These are phyloP conservation scores for Chenopodium formosanum DNA, from an alignment of 148 eudicot genomes.

Conservation along the genomic window DNA sequence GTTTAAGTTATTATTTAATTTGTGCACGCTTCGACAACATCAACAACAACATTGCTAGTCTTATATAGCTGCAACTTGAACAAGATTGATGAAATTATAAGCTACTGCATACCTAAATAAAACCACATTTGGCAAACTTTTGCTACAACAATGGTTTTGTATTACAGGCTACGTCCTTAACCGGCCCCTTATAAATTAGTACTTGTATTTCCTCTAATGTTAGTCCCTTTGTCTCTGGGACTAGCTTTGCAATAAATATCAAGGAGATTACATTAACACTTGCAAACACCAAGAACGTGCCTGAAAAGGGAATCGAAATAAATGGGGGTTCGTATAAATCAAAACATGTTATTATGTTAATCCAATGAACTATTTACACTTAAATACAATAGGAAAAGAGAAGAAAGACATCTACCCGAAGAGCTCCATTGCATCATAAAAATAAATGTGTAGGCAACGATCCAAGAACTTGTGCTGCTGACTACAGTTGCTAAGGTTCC, in stretches of 20 bases:
- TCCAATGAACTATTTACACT: not conserved
- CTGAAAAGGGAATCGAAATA: conserved; percentile 14
- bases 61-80: not conserved
- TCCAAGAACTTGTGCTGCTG: conserved; percentile 23
- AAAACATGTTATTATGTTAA: not conserved
- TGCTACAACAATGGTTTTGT: not conserved
- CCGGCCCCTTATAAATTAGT: not conserved
- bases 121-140: not conserved
- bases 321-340: not conserved
- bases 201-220: conserved; percentile 46
- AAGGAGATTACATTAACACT: conserved; percentile 23
- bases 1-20: too few relatives aligned
- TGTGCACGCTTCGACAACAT: not conserved
- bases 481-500: conserved; percentile 36
- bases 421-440: conserved; percentile 42
- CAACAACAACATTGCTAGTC: not conserved
- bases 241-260: conserved; percentile 30
- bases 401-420: conserved; percentile 17
- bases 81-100: not conserved
- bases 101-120: not conserved
- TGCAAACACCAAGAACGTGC: conserved; percentile 38
- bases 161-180: not conserved
- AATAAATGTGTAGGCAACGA: conserved; percentile 35
- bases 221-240: conserved; percentile 41
- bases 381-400: not conserved